Evolutionary conservation across 2,329 filamentous ascomycete genomes (phyloP).

Genomic region (Diaporthe helianthi): DNA sequence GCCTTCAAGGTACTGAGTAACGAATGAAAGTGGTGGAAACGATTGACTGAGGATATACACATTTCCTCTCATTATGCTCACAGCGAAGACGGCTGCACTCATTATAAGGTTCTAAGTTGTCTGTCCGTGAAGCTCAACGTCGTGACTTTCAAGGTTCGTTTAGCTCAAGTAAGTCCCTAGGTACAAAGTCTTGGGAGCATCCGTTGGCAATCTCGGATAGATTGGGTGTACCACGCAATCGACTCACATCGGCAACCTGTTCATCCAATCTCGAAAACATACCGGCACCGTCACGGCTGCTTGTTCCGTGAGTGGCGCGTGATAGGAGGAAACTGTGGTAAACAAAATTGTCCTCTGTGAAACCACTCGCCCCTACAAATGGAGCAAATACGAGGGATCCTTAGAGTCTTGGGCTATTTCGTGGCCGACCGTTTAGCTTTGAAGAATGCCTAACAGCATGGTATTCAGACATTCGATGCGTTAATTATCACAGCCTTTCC

Average conservation of each 20-base stretch:
- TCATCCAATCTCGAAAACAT: background rate
- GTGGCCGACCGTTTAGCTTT: background rate
- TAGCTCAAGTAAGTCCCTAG: background rate
- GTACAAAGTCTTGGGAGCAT: constrained; percentile 2
- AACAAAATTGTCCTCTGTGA: constrained; percentile 5
- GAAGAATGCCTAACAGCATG: background rate
- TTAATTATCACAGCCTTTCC: background rate
- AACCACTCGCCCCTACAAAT: background rate
- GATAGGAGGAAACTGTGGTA: background rate
- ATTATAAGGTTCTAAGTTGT: too few relatives aligned
- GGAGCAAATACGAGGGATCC: background rate
- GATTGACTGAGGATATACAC: too few relatives aligned
- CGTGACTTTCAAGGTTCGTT: background rate
- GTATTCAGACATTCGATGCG: background rate
- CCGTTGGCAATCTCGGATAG: constrained; percentile 15
- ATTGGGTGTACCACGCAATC: background rate
- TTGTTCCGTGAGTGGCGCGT: background rate
- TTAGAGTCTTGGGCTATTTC: background rate
- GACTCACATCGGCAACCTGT: background rate
- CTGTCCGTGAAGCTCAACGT: background rate
- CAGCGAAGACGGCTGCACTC: background rate
- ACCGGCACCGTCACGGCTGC: background rate
- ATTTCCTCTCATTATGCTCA: background rate
- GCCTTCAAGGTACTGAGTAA: background rate
- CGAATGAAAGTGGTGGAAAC: background rate